phyloP scores from a whole-genome alignment of 345 rosid species.

The Hibiscus mutabilis region DNA sequence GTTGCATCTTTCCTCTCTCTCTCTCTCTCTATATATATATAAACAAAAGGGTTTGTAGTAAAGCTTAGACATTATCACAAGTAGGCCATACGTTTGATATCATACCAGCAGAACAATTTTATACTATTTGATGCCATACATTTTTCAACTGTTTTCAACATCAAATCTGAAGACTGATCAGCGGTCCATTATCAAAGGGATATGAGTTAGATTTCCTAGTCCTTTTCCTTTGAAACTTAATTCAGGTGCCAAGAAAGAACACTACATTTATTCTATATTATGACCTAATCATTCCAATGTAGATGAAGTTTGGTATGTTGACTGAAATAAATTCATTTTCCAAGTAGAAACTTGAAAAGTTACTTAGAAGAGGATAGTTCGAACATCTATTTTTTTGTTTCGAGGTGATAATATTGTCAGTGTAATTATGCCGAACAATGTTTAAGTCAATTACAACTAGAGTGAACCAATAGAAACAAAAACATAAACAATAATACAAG shows the following conservation, averaged over 20 bases:
- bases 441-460: no score
- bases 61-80: constrained; percentile 34
- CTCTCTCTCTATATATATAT: constrained; percentile 6
- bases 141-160: constrained; percentile 7
- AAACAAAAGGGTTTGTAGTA: constrained; percentile 35
- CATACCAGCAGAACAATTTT: background rate
- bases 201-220: background rate
- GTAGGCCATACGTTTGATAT: constrained; percentile 22
- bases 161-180: constrained; percentile 5
- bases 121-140: background rate
- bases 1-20: no score
- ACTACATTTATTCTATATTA: background rate
- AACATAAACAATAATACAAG: no score
- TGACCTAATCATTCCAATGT: constrained; percentile 6
- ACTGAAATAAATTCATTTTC: background rate
- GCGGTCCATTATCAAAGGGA: background rate
- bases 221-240: constrained; percentile 5
- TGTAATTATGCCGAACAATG: no score
- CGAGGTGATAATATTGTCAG: no score
- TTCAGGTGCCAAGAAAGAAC: constrained; percentile 2
- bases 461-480: no score
- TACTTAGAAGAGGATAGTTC: no score
- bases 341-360: background rate
- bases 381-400: no score
- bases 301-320: background rate